phyloP scores from a whole-genome alignment of 495 filamentous ascomycete genomes.

The Clavariopsis aquatica region DNA sequence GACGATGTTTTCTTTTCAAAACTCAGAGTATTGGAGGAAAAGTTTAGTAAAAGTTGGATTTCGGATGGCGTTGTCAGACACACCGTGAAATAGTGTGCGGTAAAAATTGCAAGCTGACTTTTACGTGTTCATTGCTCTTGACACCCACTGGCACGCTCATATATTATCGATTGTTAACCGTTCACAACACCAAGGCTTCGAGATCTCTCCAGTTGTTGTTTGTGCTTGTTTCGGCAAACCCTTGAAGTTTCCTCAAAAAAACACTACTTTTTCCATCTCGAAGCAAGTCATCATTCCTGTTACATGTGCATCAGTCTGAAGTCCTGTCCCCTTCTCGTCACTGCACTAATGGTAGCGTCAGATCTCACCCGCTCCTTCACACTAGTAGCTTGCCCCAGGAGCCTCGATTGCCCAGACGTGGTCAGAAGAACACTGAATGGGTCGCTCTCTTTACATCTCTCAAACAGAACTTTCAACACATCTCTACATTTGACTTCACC shows the following conservation, averaged over 20 bases:
- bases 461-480: not conserved
- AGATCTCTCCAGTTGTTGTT: no score
- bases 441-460: no score
- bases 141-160: no score
- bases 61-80: constrained; percentile 28
- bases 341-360: not conserved
- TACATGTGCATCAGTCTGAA: not conserved
- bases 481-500: not conserved
- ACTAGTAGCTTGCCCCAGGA: not conserved
- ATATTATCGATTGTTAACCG: no score
- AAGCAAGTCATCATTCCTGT: no score
- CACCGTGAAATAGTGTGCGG: not conserved
- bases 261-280: no score
- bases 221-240: no score
- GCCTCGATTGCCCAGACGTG: no score
- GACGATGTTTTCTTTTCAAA: constrained; percentile 63
- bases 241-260: no score
- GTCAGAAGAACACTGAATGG: no score
- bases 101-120: not conserved
- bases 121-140: no score
- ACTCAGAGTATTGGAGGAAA: constrained; percentile 48
- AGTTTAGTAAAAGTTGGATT: constrained; percentile 31
- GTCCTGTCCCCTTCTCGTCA: not conserved
- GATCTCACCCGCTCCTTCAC: constrained; percentile 1
- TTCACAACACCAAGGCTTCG: no score